phyloP scores from a whole-genome alignment of 140 eudicot genomes.

The Senecio squalidus region DNA sequence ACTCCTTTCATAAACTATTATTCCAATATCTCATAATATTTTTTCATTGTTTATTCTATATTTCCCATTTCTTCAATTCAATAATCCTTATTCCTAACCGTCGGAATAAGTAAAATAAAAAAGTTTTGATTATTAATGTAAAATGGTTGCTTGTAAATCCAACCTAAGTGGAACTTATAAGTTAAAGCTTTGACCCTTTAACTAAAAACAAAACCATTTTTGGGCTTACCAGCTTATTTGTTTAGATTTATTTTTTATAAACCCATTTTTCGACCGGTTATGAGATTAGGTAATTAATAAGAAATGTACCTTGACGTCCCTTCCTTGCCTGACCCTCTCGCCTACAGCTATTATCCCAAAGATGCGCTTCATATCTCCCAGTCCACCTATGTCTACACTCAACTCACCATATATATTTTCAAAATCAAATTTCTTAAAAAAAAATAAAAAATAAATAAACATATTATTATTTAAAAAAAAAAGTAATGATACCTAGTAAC shows the following conservation, averaged over 20 bases:
- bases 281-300: no score
- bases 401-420: no score
- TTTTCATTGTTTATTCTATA: not conserved
- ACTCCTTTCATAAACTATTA: constrained; percentile 10
- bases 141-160: no score
- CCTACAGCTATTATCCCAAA: constrained; percentile 98
- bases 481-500: constrained; percentile 56
- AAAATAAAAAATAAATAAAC: not conserved
- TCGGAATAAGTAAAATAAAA: no score
- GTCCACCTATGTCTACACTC: constrained; percentile 87
- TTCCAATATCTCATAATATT: constrained; percentile 13
- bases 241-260: no score
- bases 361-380: constrained; percentile 98
- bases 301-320: constrained; percentile 84
- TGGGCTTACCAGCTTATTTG: no score
- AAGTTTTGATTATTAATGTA: no score
- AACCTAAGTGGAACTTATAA: no score
- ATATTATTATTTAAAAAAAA: not conserved
- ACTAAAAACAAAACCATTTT: no score
- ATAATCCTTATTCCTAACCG: not conserved
- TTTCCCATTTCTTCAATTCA: not conserved
- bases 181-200: no score
- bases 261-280: no score
- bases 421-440: no score
- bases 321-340: constrained; percentile 95